Evolutionary conservation across 164 flowering plant species (phyloP).

Genomic region (Macadamia tetraphylla): DNA sequence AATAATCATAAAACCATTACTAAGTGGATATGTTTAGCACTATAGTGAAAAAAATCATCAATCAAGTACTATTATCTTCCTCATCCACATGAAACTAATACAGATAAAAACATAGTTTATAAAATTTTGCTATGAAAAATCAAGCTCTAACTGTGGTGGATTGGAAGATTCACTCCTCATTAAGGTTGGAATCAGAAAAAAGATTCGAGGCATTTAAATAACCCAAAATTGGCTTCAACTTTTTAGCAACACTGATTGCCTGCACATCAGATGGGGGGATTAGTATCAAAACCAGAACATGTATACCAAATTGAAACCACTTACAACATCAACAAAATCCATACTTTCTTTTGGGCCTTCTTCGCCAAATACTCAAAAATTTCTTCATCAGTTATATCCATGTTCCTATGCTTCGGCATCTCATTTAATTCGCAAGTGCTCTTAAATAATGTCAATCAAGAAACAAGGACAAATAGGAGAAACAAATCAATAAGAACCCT

Average conservation of each 20-base stretch:
- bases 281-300: neutral
- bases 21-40: too few species aligned
- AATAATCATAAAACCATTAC: too few species aligned
- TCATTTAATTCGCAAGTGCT: too few species aligned
- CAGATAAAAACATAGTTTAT: neutral
- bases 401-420: too few species aligned
- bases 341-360: constrained; percentile 79
- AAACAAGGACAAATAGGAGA: too few species aligned
- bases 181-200: constrained; percentile 87
- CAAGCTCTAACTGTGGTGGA: too few species aligned
- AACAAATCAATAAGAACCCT: too few species aligned
- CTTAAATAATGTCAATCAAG: too few species aligned
- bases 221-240: constrained; percentile 72
- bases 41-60: too few species aligned
- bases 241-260: constrained; percentile 82
- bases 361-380: constrained; percentile 61
- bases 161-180: constrained; percentile 57
- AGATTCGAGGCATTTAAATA: constrained; percentile 93
- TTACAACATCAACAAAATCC: neutral
- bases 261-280: constrained; percentile 12
- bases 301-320: neutral
- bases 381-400: constrained; percentile 57
- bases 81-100: too few species aligned
- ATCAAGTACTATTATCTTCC: too few species aligned
- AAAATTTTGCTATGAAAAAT: too few species aligned